Percentiles rank a stretch among this genome's conserved stretches.
Conservation (phyloP, 2,329 filamentous ascomycete genomes). For the Neofusicoccum umdonicola region DNA sequence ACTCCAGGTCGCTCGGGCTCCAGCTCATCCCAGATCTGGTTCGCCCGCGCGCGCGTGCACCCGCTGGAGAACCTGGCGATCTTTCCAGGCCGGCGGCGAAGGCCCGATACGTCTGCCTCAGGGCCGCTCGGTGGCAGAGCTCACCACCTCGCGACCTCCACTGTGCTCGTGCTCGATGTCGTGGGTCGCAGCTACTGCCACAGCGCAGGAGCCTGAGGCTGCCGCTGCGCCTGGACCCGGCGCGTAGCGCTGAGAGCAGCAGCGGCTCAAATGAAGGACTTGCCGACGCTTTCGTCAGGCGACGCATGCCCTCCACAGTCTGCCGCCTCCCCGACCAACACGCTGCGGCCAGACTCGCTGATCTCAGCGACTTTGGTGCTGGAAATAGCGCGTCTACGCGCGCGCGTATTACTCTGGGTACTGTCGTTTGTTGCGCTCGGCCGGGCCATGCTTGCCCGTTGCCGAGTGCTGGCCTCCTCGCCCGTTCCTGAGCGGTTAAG, state of each 20-base stretch:
- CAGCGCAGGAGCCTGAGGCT: neutral
- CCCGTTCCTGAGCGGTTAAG: neutral
- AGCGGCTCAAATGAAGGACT: neutral
- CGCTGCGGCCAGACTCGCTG: neutral
- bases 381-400: slow-evolving; percentile 1
- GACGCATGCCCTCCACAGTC: neutral
- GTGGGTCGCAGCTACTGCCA: neutral
- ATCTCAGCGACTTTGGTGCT: neutral
- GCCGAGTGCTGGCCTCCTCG: neutral
- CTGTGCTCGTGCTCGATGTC: neutral
- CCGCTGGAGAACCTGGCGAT: slow-evolving; percentile 1
- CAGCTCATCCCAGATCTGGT: neutral
- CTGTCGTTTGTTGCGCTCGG: neutral
- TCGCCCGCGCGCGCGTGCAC: neutral
- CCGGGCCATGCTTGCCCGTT: neutral
- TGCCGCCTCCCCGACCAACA: neutral
- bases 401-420: neutral
- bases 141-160: neutral
- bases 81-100: neutral
- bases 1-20: neutral
- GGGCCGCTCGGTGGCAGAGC: neutral
- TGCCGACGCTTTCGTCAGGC: neutral
- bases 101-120: neutral
- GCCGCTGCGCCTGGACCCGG: neutral
- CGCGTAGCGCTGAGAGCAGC: neutral